Percentiles rank a stretch among this genome's conserved stretches.
Conservation (phyloP, 1,284 basidiomycete species). For the Cutaneotrichosporon curvatum region DNA sequence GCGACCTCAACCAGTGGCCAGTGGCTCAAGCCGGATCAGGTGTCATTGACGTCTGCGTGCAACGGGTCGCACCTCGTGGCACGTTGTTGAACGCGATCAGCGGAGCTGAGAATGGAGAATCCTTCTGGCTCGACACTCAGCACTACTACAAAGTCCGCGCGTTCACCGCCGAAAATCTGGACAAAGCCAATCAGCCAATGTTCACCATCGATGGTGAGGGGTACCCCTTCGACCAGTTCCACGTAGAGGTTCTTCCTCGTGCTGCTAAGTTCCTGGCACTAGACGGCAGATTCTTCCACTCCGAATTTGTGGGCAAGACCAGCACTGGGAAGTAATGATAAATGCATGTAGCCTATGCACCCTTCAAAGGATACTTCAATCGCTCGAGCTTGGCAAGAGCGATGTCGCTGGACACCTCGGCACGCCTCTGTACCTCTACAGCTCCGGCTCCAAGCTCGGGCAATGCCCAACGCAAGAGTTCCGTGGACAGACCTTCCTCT, state of each 20-base stretch:
- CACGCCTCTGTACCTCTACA: slow-evolving; percentile 28
- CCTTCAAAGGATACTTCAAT: slow-evolving; percentile 32
- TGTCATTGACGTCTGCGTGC: slow-evolving; percentile 66
- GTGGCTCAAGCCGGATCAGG: slow-evolving; percentile 72
- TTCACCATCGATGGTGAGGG: slow-evolving; percentile 66
- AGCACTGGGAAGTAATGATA: background rate
- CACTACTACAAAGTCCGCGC: slow-evolving; percentile 66
- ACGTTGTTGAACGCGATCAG: slow-evolving; percentile 58
- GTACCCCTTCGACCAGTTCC: slow-evolving; percentile 70
- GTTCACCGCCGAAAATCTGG: slow-evolving; percentile 63
- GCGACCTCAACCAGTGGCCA: slow-evolving; percentile 81
- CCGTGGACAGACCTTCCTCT: slow-evolving; percentile 1
- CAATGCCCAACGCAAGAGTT: slow-evolving; percentile 27
- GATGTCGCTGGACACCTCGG: slow-evolving; percentile 23
- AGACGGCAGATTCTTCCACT: slow-evolving; percentile 53
- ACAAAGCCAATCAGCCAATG: slow-evolving; percentile 52
- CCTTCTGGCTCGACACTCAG: slow-evolving; percentile 61
- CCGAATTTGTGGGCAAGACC: slow-evolving; percentile 25
- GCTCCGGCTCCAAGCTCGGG: slow-evolving; percentile 28
- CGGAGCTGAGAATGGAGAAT: slow-evolving; percentile 60
- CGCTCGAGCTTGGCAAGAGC: slow-evolving; percentile 24
- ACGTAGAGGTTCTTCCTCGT: slow-evolving; percentile 71
- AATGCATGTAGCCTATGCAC: slow-evolving; percentile 18
- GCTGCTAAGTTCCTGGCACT: slow-evolving; percentile 65
- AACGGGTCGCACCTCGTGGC: slow-evolving; percentile 58